A percentile compares a stretch with the other conserved stretches of the same genome.
phyloP scores from a whole-genome alignment of 2,329 filamentous ascomycete genomes.

The Aureobasidium melanogenum region DNA sequence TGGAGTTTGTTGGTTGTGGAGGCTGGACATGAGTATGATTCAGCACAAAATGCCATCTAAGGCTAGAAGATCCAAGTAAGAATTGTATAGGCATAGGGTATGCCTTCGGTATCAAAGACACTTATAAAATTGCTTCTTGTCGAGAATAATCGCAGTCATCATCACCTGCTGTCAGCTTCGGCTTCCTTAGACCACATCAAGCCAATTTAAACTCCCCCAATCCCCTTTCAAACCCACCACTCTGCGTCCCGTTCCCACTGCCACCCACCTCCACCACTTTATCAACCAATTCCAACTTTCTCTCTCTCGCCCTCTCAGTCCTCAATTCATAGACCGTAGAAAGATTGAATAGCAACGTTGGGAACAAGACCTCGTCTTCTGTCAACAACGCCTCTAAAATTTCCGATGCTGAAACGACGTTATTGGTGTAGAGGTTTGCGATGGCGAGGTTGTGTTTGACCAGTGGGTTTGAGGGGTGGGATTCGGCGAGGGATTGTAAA shows the following conservation, averaged over 20 bases:
- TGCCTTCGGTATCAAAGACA: too few relatives aligned
- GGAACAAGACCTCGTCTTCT: constrained; percentile 40
- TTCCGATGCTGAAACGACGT: constrained; percentile 60
- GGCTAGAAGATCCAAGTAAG: too few relatives aligned
- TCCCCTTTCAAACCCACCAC: not conserved
- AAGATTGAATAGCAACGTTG: constrained; percentile 79
- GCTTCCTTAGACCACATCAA: not conserved
- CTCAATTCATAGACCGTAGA: constrained; percentile 87
- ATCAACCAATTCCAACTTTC: constrained; percentile 67
- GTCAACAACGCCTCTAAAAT: constrained; percentile 56
- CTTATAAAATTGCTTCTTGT: too few relatives aligned
- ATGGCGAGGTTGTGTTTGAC: constrained; percentile 75
- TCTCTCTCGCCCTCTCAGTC: constrained; percentile 61
- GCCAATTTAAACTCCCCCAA: not conserved
- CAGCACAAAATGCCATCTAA: too few relatives aligned
- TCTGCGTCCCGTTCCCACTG: not conserved
- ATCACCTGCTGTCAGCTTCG: too few relatives aligned
- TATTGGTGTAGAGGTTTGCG: constrained; percentile 71
- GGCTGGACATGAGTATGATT: too few relatives aligned
- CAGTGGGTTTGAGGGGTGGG: constrained; percentile 53
- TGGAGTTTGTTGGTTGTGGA: not conserved
- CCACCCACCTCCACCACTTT: not conserved
- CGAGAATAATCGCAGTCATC: too few relatives aligned
- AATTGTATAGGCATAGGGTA: too few relatives aligned
- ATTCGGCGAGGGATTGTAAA: constrained; percentile 49